Percentiles rank a stretch among this genome's conserved stretches.
Evolutionary conservation across 306 rosid genomes (phyloP).

Genomic region (Prunus padus): DNA sequence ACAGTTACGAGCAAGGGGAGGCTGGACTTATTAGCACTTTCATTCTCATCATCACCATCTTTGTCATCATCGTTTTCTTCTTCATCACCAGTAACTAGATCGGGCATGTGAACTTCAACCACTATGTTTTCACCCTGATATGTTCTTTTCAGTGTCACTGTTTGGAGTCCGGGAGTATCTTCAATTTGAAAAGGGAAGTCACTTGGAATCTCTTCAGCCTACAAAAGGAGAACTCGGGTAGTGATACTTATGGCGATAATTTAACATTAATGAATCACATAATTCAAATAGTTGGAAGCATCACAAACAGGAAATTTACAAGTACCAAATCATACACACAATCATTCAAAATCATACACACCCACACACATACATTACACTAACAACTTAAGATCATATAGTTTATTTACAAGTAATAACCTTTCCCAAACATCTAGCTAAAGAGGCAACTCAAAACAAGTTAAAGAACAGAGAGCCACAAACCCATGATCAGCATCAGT

Average conservation of each 20-base stretch:
- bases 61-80: conserved; percentile 26
- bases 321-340: not conserved
- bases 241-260: not conserved
- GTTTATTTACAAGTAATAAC: not conserved
- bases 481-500: not conserved
- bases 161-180: conserved; percentile 63
- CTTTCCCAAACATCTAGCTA: not conserved
- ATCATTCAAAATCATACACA: not conserved
- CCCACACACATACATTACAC: not conserved
- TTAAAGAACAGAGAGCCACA: not conserved
- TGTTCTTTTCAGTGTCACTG: conserved; percentile 60
- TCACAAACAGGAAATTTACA: not conserved
- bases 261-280: not conserved
- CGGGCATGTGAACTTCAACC: conserved; percentile 91
- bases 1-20: conserved; percentile 70
- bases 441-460: not conserved
- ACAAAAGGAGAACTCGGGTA: not conserved
- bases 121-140: conserved; percentile 72
- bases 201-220: conserved; percentile 63
- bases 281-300: not conserved
- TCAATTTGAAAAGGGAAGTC: conserved; percentile 71
- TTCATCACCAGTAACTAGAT: conserved; percentile 66
- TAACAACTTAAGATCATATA: not conserved
- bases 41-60: conserved; percentile 41
- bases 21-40: conserved; percentile 52